Evolutionary conservation across 2,329 filamentous ascomycete genomes (phyloP).

Genomic region (Ophiostoma quercus): DNA sequence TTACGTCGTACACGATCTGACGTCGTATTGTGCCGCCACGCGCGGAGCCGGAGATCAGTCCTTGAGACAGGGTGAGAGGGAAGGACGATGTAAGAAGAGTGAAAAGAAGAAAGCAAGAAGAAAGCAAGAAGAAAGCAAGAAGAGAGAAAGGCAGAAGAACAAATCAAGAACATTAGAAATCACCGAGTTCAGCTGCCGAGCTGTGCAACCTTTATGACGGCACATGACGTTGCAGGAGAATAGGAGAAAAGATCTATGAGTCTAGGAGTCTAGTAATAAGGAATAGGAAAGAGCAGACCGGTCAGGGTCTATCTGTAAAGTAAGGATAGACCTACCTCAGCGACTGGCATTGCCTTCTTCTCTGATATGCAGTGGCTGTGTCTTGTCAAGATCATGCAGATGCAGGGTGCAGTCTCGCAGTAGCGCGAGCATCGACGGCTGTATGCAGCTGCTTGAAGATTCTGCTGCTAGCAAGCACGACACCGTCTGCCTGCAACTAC

Average conservation of each 20-base stretch:
- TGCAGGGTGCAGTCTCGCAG: slow-evolving; percentile 7
- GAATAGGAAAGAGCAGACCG: background rate
- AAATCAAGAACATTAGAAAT: background rate
- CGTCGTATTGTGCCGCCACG: background rate
- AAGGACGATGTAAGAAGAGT: background rate
- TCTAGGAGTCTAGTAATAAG: no score
- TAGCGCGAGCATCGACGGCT: background rate
- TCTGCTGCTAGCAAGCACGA: background rate
- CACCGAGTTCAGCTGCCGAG: slow-evolving; percentile 3
- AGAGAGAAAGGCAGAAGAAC: background rate
- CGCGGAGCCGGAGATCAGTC: slow-evolving; percentile 7
- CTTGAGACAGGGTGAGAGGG: background rate
- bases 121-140: background rate
- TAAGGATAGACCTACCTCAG: background rate
- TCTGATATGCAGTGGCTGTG: background rate
- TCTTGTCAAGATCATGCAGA: background rate
- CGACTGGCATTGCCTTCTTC: background rate
- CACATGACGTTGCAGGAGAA: background rate
- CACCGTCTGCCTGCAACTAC: no score
- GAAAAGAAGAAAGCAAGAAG: background rate
- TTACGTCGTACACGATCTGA: slow-evolving; percentile 12
- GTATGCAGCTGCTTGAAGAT: slow-evolving; percentile 1
- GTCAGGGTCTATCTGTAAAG: background rate
- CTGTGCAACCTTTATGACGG: slow-evolving; percentile 2
- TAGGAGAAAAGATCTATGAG: background rate